Evolutionary conservation across 805 yeast species (phyloP), one percentile per base, ranked within the genome.

Genomic region (Suhomyces canberraensis): DNA sequence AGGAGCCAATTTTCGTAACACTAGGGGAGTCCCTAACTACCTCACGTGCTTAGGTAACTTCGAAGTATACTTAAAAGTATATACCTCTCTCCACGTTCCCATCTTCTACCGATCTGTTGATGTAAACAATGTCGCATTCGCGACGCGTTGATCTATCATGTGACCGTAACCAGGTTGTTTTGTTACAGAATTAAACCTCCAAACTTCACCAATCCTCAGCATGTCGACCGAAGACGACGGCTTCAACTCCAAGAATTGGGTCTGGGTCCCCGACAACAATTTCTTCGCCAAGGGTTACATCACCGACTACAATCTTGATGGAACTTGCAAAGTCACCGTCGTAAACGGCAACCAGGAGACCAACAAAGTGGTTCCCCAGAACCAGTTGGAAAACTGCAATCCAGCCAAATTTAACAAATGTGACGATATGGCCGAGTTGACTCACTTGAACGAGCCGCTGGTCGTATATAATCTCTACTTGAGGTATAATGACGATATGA

Each of bases 391-490:
- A 46, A 78, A 76, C 50, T 87, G 90, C 35, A 93, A 93, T 54
- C 98, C 99, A 1, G 70, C 81, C 7, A 84, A 85, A 48, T 93
- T 93, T 60, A 95, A 93, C 59, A 83, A 79, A 50, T 91, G 95
- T 42, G 80, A 84, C 48, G 96, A 93, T 52, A 87, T 93, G 90
- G 98, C 98, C 0, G 96, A 90, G 48, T 70, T 93, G 45, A 93
- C 99, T 0, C 88, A 82, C 59, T 69, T 93, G 43, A 93, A 91
- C 58, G 99, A 93, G 56, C 95, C 98, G 0, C 84, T 96, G 0
- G 98, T 93, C n/a, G 75, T 93, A 8, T 74, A 88, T 61, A 93
- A 93, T 56, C 61, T 93, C 44, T 76, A 79, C 47, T 64, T 81
- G 34, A 75, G 99, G 50, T 93, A 90, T 60, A 58, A 66, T 41